Evolutionary conservation across 2,329 filamentous ascomycete genomes (phyloP).

Genomic region (Magnaporthales sp.): DNA sequence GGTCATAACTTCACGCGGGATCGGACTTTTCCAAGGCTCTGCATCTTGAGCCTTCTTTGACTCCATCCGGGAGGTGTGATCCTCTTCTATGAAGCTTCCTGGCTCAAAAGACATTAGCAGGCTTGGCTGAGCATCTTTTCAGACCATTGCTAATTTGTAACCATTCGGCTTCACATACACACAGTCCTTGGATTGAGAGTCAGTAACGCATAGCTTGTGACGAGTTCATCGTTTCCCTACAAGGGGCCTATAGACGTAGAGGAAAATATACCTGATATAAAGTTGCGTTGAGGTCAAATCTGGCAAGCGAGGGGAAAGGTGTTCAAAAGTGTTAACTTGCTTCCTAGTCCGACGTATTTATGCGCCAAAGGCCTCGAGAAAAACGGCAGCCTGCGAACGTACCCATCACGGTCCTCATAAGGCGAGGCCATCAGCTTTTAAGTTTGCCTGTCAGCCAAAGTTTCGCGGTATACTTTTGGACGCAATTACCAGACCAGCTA

Average conservation of each 20-base stretch:
- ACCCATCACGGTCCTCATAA: slow-evolving; percentile 76
- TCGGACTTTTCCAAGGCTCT: slow-evolving; percentile 22
- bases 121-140: neutral
- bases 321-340: neutral
- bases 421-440: slow-evolving; percentile 73
- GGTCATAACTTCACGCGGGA: slow-evolving; percentile 72
- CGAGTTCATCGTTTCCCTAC: neutral
- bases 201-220: neutral
- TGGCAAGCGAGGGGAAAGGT: slow-evolving; percentile 22
- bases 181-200: slow-evolving; percentile 31
- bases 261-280: slow-evolving; percentile 63
- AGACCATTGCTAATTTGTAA: neutral
- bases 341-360: neutral
- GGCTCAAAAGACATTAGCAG: neutral
- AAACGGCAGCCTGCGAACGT: slow-evolving; percentile 17
- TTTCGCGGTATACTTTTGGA: neutral
- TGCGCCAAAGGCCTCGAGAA: too few relatives aligned
- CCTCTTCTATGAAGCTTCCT: slow-evolving; percentile 82
- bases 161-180: slow-evolving; percentile 30
- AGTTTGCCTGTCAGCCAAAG: neutral
- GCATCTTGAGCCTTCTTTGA: slow-evolving; percentile 45
- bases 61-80: slow-evolving; percentile 63
- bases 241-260: neutral
- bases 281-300: slow-evolving; percentile 95
- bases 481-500: neutral